Evolutionary conservation across 2,329 filamentous ascomycete species (phyloP).

Genomic region (Microsporum ferrugineum): DNA sequence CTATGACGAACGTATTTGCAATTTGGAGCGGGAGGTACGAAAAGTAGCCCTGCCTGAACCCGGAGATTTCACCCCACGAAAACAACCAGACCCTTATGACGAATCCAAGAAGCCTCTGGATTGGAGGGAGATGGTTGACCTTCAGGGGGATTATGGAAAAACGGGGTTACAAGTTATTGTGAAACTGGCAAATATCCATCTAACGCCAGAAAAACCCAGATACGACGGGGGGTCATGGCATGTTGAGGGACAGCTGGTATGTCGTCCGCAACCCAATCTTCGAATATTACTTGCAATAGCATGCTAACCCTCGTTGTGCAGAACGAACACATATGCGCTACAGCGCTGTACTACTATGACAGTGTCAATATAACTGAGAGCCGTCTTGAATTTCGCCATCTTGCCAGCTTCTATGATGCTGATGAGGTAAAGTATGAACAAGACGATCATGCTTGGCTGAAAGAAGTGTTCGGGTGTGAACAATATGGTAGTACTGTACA

Average conservation of each 20-base stretch:
- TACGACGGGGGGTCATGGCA: slow-evolving; percentile 38
- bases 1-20: slow-evolving; percentile 2
- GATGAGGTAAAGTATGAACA: slow-evolving; percentile 24
- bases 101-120: slow-evolving; percentile 18
- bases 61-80: slow-evolving; percentile 11
- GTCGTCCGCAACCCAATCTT: not conserved
- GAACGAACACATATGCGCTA: slow-evolving; percentile 55
- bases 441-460: slow-evolving; percentile 10
- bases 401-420: slow-evolving; percentile 13
- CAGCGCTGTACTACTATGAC: slow-evolving; percentile 52
- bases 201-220: slow-evolving; percentile 45
- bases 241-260: slow-evolving; percentile 39
- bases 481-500: slow-evolving; percentile 8
- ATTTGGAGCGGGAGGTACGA: slow-evolving; percentile 5
- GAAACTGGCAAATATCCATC: slow-evolving; percentile 50
- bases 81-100: not conserved
- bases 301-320: slow-evolving; percentile 9
- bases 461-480: slow-evolving; percentile 9
- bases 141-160: slow-evolving; percentile 23
- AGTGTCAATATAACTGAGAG: slow-evolving; percentile 48
- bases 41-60: slow-evolving; percentile 15
- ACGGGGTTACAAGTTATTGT: slow-evolving; percentile 49
- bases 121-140: slow-evolving; percentile 11
- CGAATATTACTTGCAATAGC: not conserved
- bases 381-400: slow-evolving; percentile 42